Conservation (phyloP, 495 filamentous ascomycete species). For the Daldinia loculata region DNA sequence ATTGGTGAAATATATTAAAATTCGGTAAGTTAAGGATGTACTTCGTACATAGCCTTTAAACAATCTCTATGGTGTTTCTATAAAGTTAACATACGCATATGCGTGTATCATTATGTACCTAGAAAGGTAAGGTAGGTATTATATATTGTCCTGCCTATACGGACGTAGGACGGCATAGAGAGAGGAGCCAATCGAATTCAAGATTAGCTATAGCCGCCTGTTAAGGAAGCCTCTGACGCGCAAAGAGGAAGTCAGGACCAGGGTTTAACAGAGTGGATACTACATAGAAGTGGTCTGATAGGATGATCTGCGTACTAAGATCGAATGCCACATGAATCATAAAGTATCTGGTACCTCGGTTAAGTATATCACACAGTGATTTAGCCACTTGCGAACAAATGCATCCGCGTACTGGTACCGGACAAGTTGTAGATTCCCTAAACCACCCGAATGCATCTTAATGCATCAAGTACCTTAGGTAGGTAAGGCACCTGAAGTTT, state of each 20-base stretch:
- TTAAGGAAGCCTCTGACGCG: slow-evolving; percentile 5
- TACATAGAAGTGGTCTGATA: slow-evolving; percentile 24
- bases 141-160: not conserved
- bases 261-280: not conserved
- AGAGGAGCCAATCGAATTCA: not conserved
- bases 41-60: not conserved
- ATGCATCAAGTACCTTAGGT: slow-evolving; percentile 4
- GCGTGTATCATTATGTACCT: not conserved
- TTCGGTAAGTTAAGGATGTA: too few relatives aligned
- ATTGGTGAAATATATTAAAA: not conserved
- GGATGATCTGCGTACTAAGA: slow-evolving; percentile 32
- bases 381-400: not conserved
- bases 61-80: not conserved
- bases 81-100: not conserved
- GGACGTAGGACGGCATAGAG: not conserved
- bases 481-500: slow-evolving; percentile 1
- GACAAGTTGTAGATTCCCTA: slow-evolving; percentile 9
- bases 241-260: slow-evolving; percentile 13
- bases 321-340: slow-evolving; percentile 23
- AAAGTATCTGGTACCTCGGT: slow-evolving; percentile 19
- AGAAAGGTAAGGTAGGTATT: not conserved
- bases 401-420: not conserved
- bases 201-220: not conserved
- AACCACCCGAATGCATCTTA: slow-evolving; percentile 19
- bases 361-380: not conserved